Conservation (phyloP, 2,329 filamentous ascomycete genomes). For the Aspergillus melleus region DNA sequence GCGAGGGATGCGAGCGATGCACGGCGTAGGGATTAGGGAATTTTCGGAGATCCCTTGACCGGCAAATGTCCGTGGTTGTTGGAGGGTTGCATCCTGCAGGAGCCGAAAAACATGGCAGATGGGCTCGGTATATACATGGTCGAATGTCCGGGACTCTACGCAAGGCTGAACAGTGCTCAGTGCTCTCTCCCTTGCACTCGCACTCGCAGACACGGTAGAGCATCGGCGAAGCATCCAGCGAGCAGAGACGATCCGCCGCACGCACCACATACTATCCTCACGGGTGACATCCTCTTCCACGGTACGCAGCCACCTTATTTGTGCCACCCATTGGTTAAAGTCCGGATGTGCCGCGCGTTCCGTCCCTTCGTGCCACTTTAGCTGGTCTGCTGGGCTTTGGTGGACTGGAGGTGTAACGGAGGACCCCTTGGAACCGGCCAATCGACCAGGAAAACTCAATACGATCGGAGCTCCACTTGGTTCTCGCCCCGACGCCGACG, state of each 20-base stretch:
- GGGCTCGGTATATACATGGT: not conserved
- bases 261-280: not conserved
- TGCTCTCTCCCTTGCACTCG: too few relatives aligned
- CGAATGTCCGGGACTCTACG: too few relatives aligned
- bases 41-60: not conserved
- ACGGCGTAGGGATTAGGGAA: not conserved
- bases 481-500: slow-evolving; percentile 32
- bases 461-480: slow-evolving; percentile 36
- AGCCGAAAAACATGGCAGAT: not conserved
- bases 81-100: not conserved
- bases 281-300: not conserved
- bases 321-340: not conserved
- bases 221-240: too few relatives aligned
- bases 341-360: not conserved
- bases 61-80: too few relatives aligned
- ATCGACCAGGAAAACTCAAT: slow-evolving; percentile 36
- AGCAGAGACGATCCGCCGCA: not conserved
- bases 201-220: too few relatives aligned
- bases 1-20: too few relatives aligned
- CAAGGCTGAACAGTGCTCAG: too few relatives aligned
- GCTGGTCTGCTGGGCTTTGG: not conserved
- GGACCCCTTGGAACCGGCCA: too few relatives aligned
- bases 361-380: not conserved
- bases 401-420: too few relatives aligned
- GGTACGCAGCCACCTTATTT: not conserved